Evolutionary conservation across 2,329 filamentous ascomycete species (phyloP), one percentile per base, ranked within the genome.

Genomic region (Raffaelea arxii): DNA sequence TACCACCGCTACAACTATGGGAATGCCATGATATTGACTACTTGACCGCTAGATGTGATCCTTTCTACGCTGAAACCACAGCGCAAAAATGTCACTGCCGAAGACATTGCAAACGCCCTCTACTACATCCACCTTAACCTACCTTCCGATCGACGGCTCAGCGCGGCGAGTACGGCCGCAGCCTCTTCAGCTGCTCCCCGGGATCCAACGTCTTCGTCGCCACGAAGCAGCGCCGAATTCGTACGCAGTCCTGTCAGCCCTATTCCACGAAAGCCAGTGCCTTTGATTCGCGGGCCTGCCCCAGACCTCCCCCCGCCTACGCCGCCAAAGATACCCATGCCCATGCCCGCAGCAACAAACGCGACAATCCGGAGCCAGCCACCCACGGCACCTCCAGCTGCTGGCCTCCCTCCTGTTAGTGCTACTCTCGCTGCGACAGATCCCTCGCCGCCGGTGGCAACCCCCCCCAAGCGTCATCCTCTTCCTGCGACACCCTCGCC

Each of bases 61-160:
- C 78, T 98, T 40, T 94, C 91, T 2, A 86, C 92, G 1, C 76
- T 92, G 52, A 95, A 94, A 61, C 92, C 92, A 2, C 82, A 86
- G 44, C 75, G 84, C 37, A 95, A 92, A 62, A 91, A 88, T 50
- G 87, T 98, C 52, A 94, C 88, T 0, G 82, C 78, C 39, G 83
- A 90, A 60, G 91, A 96, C 60, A 82, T 98, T 42, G 79, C 84
- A 47, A 87, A 81, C 56, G 94, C 84, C 14, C 74, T 98, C 5
- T 98, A 97, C 66, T 97, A 92, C 61, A 70, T 96, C 45, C 91
- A 97, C 64, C 76, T 94, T 35, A 77, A 87, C 49, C 71, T 75
- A 2, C 75, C 78, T 4, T 71, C 78, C 35, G 77, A 86, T 50
- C n/a, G n/a, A n/a, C 63, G 62, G 25, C 59, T 66, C 25, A 61